Evolutionary conservation across 2,329 filamentous ascomycete species (phyloP).

Genomic region (Aspergillus carbonarius): DNA sequence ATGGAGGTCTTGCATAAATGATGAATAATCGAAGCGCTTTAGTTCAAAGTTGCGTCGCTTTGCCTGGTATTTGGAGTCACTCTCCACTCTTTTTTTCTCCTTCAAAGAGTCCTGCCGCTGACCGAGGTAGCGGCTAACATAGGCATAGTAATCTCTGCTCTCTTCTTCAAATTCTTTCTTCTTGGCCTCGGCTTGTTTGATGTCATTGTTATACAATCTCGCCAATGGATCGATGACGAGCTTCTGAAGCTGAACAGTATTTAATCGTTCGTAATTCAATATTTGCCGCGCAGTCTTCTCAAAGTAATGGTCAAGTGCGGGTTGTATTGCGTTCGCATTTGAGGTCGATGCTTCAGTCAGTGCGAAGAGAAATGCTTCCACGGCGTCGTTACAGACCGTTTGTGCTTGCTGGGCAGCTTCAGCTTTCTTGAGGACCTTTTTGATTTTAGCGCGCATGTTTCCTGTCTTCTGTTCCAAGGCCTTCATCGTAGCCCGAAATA

Average conservation of each 20-base stretch:
- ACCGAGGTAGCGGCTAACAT: conserved; percentile 92
- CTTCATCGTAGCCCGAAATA: conserved; percentile 97
- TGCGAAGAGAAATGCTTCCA: conserved; percentile 78
- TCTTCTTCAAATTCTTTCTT: conserved; percentile 98
- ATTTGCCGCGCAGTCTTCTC: conserved; percentile 95
- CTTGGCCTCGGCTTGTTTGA: conserved; percentile 95
- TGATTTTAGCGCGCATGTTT: conserved; percentile 91
- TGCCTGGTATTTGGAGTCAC: conserved; percentile 91
- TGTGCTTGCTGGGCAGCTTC: conserved; percentile 82
- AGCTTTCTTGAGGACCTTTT: conserved; percentile 92
- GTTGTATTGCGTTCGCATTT: conserved; percentile 95
- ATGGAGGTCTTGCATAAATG: conserved; percentile 98
- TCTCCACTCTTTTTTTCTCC: conserved; percentile 93
- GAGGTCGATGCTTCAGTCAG: conserved; percentile 83
- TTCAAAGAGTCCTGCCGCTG: conserved; percentile 94
- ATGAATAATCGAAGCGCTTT: conserved; percentile 97
- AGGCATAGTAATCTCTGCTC: conserved; percentile 97
- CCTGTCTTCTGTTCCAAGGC: conserved; percentile 94
- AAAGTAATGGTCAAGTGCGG: conserved; percentile 95
- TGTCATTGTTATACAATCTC: conserved; percentile 90
- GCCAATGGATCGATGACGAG: conserved; percentile 92
- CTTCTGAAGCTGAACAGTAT: conserved; percentile 79
- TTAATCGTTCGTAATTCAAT: conserved; percentile 78
- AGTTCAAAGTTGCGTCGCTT: conserved; percentile 95
- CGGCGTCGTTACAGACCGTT: conserved; percentile 78